Evolutionary conservation across 176 grass and related monocot species (phyloP).

Genomic region (Juncus inflexus): DNA sequence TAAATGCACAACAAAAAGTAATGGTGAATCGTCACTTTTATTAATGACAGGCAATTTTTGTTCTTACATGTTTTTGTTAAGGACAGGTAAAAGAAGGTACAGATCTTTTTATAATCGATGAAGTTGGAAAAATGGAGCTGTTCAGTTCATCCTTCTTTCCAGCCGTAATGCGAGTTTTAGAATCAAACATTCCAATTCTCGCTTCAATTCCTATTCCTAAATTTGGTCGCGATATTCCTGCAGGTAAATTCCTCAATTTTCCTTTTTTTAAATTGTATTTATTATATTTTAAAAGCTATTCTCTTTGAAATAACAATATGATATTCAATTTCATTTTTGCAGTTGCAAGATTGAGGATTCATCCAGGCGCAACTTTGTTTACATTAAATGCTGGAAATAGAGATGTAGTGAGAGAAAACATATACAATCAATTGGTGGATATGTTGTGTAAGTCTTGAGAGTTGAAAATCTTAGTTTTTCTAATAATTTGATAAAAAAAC

Average conservation of each 20-base stretch:
- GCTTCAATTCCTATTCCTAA: slow-evolving; percentile 66
- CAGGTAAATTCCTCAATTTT: slow-evolving; percentile 37
- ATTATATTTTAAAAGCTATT: no score
- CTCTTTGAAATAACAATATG: no score
- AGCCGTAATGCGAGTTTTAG: slow-evolving; percentile 74
- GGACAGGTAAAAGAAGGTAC: slow-evolving; percentile 66
- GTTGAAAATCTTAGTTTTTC: background rate
- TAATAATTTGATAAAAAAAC: no score
- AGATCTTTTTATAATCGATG: slow-evolving; percentile 89
- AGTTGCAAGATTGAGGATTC: slow-evolving; percentile 92
- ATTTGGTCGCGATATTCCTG: slow-evolving; percentile 77
- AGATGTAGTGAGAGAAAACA: slow-evolving; percentile 53
- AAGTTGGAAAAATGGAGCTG: slow-evolving; percentile 97
- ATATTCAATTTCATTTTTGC: slow-evolving; percentile 13
- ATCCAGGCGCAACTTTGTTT: slow-evolving; percentile 74
- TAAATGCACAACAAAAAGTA: no score
- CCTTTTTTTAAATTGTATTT: background rate
- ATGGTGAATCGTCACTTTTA: no score
- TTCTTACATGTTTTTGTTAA: slow-evolving; percentile 22
- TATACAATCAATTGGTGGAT: slow-evolving; percentile 57
- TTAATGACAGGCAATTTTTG: no score
- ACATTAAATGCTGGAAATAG: slow-evolving; percentile 56
- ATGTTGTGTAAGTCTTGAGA: slow-evolving; percentile 37
- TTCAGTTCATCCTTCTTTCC: slow-evolving; percentile 83
- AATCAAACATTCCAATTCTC: slow-evolving; percentile 66